Base-by-base conservation (phyloP, 2,329 filamentous ascomycete genomes). In the Tolypocladium sp. region DNA sequence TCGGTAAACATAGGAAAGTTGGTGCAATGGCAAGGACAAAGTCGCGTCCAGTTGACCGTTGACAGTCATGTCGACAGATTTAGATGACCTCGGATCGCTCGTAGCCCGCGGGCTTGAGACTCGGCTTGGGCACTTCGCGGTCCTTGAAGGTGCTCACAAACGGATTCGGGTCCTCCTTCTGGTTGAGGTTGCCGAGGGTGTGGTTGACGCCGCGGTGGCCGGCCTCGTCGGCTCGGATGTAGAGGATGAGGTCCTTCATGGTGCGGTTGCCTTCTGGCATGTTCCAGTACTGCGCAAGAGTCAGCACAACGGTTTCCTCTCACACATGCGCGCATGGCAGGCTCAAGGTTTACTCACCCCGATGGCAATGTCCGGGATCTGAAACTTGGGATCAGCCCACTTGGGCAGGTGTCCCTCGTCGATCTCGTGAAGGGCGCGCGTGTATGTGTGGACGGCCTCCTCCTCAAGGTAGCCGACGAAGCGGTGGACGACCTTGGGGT, bases 391-490 rank as follows among this genome's bases (percentile, higher is more conserved):
- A 61, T 84, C 80, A 33, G 84, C 79, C 92, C 94, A 99, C 66
- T 85, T 85, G 0, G 92, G 92, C 17, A 97, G 77, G 60, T 85
- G 83, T n/a, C 93, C 93, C 3, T 82, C 81, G 60, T 97, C 92
- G 30, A 99, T 83, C 69, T 97, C 94, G 64, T 86, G 80, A 67
- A 97, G 89, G 61, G 91, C 90, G 56, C 92, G 86, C 0, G 91
- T 94, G 77, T 99, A 99, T 0, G 94, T 99, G 69, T 96, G 83
- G 1, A 97, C 93, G 10, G 94, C 94, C 74, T 99, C 94, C 73
- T 99, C 94, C 74, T 99, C 94, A 15, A 99, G 85, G 67, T 97
- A 97, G 2, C 92, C 94, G 57, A 97, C 92, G 73, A 99, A 97
- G 52, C 94, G 88, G 74, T 99, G 94, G 69, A 90, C 93, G 63